Base-by-base conservation (phyloP, 2,329 filamentous ascomycete species). In the Thelonectria discophora region DNA sequence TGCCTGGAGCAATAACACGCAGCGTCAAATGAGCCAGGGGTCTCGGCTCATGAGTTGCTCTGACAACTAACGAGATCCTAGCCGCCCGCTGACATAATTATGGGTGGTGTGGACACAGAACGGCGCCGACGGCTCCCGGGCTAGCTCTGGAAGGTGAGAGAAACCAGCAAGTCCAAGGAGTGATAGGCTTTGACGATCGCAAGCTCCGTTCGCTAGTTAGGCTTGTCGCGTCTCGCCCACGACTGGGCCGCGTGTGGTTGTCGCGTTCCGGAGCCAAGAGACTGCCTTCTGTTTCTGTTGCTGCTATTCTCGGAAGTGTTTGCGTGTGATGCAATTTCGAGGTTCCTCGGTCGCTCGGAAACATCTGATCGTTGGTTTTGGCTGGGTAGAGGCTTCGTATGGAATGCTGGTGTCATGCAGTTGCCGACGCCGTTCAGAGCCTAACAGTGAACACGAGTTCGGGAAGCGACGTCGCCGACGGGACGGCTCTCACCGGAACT, bases 1-100 rank as follows among this genome's bases (percentile, higher is more conserved):
- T 21, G 10, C 40, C 32, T 55, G 49, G 42, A 55, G 43, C 50
- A 52, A 58, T 51, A 60, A 39, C 42, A 37, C 47, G 24, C 52
- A 48, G 53, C 55, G 34, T 53, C 59, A 61, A 57, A 63, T 57
- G 46, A 55, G 60, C 65, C 68, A 69, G 63, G 65, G 63, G 65
- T 61, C 59, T 55, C 30, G 58, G 53, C 51, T 57, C 24, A 11
- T 12, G 45, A 46, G 72, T 74, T 73, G 66, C 70, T 62, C 62
- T 64, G 67, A 67, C 72, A 68, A 74, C 71, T 51, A 7, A 18
- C 48, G 20, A 62, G 24, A 58, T 47, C 65, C 64, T 62, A 52
- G 58, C 49, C 45, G 40, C 37, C 45, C 50, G 61, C 67, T 65
- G 58, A 67, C 51, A 56, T 58, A 57, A 59, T 27, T 62, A 50